Conservation (phyloP, 768 basidiomycete species). For the Pleurotus pulmonarius region DNA sequence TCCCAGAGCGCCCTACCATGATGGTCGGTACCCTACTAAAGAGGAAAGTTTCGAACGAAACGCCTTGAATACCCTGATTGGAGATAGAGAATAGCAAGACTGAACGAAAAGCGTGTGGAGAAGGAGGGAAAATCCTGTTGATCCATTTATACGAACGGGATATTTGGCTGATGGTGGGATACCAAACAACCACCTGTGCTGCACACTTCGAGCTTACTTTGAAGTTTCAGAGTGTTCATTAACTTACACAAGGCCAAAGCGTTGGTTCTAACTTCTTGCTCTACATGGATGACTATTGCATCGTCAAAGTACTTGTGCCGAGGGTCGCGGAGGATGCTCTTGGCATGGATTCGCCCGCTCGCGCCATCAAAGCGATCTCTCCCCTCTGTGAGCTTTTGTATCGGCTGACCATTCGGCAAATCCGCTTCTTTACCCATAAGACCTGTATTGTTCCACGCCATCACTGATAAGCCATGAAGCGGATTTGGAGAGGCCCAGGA, state of each 20-base stretch:
- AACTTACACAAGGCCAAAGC: no score
- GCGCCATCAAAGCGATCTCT: neutral
- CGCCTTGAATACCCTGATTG: constrained; percentile 14
- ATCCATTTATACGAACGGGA: neutral
- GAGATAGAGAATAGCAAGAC: constrained; percentile 16
- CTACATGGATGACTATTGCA: neutral
- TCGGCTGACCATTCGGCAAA: constrained; percentile 3
- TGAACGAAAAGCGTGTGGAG: constrained; percentile 1
- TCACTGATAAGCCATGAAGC: constrained; percentile 4
- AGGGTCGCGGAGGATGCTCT: neutral
- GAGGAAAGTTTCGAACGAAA: constrained; percentile 21
- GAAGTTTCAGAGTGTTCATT: neutral
- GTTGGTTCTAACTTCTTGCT: no score
- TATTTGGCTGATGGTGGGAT: neutral
- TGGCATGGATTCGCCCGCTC: neutral
- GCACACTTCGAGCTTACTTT: neutral
- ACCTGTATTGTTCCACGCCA: neutral
- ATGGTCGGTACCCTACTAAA: constrained; percentile 15
- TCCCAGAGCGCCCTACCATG: constrained; percentile 15
- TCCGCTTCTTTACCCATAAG: constrained; percentile 7
- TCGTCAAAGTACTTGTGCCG: neutral
- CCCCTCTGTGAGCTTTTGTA: neutral
- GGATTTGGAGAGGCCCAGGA: constrained; percentile 4
- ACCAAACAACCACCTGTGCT: neutral
- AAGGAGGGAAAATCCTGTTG: neutral